phyloP scores from a whole-genome alignment of 2,329 filamentous ascomycete species.

The Penicillium brevicompactum region DNA sequence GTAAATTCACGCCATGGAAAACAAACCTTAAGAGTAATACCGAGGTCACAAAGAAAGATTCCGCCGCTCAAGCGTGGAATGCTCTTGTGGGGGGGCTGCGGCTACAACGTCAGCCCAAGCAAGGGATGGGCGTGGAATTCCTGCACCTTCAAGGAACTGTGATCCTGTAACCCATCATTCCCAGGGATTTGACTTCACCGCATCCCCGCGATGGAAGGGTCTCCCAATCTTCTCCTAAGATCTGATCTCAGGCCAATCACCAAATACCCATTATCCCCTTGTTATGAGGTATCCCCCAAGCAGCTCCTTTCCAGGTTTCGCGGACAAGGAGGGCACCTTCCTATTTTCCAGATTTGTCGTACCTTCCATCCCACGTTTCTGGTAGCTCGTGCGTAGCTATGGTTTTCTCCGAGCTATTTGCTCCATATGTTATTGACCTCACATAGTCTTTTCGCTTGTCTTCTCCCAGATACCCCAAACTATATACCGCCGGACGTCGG shows the following conservation, averaged over 20 bases:
- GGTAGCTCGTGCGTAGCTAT: conserved; percentile 2
- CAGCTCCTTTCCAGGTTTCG: neutral
- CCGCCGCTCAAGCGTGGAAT: conserved; percentile 5
- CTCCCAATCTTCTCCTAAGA: neutral
- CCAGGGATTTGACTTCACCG: neutral
- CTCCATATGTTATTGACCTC: neutral
- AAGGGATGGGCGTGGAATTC: conserved; percentile 8
- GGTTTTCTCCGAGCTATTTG: neutral
- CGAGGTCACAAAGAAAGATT: neutral
- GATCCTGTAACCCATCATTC: conserved; percentile 7
- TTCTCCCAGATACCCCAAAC: neutral
- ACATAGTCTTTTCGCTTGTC: neutral
- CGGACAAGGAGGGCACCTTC: neutral
- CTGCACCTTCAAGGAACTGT: neutral
- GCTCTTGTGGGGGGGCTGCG: neutral
- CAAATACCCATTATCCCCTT: neutral
- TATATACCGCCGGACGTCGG: neutral
- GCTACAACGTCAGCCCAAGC: neutral
- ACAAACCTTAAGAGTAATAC: no score
- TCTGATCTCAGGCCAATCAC: neutral
- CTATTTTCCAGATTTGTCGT: neutral
- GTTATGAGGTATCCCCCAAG: neutral
- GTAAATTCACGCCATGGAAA: no score
- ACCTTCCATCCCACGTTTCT: neutral
- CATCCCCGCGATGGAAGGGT: neutral